Base-by-base conservation (phyloP, 2,329 filamentous ascomycete species). In the Colletotrichum orbiculare region DNA sequence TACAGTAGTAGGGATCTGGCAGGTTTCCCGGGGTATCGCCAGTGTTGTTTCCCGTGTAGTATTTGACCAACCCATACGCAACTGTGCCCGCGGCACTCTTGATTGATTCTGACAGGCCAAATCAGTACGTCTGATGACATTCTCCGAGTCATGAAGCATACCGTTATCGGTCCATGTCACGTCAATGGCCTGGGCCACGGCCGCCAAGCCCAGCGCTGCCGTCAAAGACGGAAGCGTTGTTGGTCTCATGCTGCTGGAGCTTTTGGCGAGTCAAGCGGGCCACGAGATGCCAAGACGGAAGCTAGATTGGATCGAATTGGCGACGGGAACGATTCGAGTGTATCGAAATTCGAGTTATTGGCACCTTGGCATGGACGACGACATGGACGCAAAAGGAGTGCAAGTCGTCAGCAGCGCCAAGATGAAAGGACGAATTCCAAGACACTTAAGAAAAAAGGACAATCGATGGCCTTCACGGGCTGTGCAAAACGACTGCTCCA, bases 11-110 rank as follows among this genome's bases (percentile, higher is more conserved):
- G 9, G 85, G 85, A 58, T 82, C 79, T 13, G 86, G 86, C 46
- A 88, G 73, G 74, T 88, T 88, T 39, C 86, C 86, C 2, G 86
- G 82, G 0, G 77, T 78, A 68, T 88, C 85, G 60, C 86, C 86
- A 0, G 86, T 87, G 69, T 86, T 83, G 74, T 87, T 87, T 61
- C 86, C 86, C 2, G 78, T 80, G 59, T 81, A 81, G 67, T 74
- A 80, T 43, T 75, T 78, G 54, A 78, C 71, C 54, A 78, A 58
- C 8, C 75, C 76, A 54, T 71, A 78, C 10, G 76, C 78, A 54
- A 79, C 73, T 13, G 76, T 77, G 59, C 71, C 70, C 2, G 78
- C 77, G 0, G 76, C 77, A 2, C 54, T 54, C 48, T 81, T 79
- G 71, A 83, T 82, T 13, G 62, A 65, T 3, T 61, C 62, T 65